Base-by-base conservation (phyloP, 371 early-diverging fungal genomes). In the Encephalitozoon hellem region DNA sequence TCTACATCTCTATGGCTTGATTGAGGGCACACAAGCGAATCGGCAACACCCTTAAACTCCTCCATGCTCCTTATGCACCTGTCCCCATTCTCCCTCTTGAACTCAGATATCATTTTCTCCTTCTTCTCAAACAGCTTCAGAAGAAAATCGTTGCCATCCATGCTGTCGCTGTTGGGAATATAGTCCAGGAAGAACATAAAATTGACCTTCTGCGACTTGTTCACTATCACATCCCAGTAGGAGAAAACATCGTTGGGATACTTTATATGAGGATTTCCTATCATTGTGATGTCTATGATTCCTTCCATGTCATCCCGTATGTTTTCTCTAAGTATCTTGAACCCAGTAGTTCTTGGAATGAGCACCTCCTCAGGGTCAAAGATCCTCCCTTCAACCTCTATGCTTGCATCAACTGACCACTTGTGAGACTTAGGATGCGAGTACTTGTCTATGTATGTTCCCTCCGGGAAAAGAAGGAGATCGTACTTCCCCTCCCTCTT, bases 391-490 rank as follows among this genome's bases (percentile, higher is more conserved):
- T 74, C 32, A 38, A 79, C 21, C 42, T 9, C 42, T 25, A 69
- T 21, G 8, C 67, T 54, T 47, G 32, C 67, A 2, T 65, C 73
- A 28, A 65, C 23, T 8, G 77, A n/a, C 55, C 74, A 85, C 34
- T 63, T 28, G 28, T 67, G 65, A 11, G 74, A 65, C 21, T 74
- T 80, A 41, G 77, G n/a, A 69, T 72, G 65, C 2, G 82, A 71
- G 4, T 43, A 68, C 30, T 32, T 53, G 67, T 78, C 77, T 41
- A 82, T 72, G 54, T 83, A 81, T 26, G 85, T 85, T 32, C 85
- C 85, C 68, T 85, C 85, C 55, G 85, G 82, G 55, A 78, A 85
- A 9, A 85, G 11, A 0, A 84, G 43, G 9, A 84, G 21, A 55
- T 67, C 66, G 64, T 38, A 85, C 30, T 38, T 42, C 0, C 39